phyloP scores from a whole-genome alignment of 2,329 filamentous ascomycete species.

The Aspergillus sp. region DNA sequence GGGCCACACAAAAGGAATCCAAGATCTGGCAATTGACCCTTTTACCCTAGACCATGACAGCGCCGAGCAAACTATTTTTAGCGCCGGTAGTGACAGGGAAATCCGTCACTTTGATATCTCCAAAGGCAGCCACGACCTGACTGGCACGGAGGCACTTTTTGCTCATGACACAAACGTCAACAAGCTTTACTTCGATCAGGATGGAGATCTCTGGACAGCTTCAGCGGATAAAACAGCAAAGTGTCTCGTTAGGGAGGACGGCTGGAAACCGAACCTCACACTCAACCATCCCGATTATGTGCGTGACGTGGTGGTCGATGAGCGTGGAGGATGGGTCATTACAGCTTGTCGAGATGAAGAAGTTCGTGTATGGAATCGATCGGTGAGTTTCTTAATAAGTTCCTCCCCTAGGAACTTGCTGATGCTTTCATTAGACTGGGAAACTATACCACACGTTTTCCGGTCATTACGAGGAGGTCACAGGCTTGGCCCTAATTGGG shows the following conservation, averaged over 20 bases:
- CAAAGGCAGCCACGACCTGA: constrained; percentile 41
- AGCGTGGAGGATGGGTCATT: constrained; percentile 72
- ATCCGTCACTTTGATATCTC: constrained; percentile 65
- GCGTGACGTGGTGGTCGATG: constrained; percentile 70
- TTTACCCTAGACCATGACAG: constrained; percentile 47
- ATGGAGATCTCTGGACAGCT: constrained; percentile 83
- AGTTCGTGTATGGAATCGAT: constrained; percentile 81
- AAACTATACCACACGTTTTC: constrained; percentile 71
- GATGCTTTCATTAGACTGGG: constrained; percentile 53
- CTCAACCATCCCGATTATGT: constrained; percentile 88
- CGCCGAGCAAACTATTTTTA: constrained; percentile 61
- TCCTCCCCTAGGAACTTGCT: not conserved
- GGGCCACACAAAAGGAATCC: constrained; percentile 74
- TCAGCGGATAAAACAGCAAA: constrained; percentile 88
- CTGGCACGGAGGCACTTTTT: constrained; percentile 63
- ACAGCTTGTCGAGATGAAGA: constrained; percentile 92
- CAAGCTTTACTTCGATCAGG: constrained; percentile 69
- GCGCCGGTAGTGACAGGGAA: constrained; percentile 75
- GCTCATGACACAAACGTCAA: constrained; percentile 93
- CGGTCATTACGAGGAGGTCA: constrained; percentile 93
- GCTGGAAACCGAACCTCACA: constrained; percentile 70
- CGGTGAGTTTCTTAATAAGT: constrained; percentile 34
- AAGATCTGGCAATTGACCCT: constrained; percentile 76
- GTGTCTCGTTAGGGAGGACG: constrained; percentile 67
- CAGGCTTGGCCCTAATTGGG: constrained; percentile 67